Percentiles rank a stretch among this genome's conserved stretches.
Evolutionary conservation across 2,329 filamentous ascomycete genomes (phyloP).

Genomic region (Colletotrichum eremochloae): DNA sequence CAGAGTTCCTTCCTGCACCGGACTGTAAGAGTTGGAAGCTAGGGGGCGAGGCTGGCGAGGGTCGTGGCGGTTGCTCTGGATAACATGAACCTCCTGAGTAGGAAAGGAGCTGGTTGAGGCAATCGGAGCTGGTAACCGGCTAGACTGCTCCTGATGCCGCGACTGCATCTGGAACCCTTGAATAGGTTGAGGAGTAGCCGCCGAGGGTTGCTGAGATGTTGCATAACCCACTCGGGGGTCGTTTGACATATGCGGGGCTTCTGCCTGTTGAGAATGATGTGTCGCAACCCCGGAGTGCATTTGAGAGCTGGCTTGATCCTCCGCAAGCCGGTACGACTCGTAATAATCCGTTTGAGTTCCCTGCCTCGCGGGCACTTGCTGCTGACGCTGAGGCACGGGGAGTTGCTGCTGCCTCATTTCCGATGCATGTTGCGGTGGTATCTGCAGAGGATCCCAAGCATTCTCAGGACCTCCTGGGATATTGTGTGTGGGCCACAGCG

Average conservation of each 20-base stretch:
- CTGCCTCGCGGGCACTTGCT: constrained; percentile 24
- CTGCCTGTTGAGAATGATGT: constrained; percentile 17
- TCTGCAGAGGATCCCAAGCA: constrained; percentile 32
- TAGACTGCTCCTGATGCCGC: constrained; percentile 26
- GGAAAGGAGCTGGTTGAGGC: constrained; percentile 9
- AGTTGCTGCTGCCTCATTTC: constrained; percentile 36
- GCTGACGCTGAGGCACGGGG: constrained; percentile 27
- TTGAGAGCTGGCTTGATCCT: constrained; percentile 22
- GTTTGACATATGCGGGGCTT: constrained; percentile 20
- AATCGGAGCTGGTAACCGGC: constrained; percentile 14
- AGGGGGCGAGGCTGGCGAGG: constrained; percentile 26
- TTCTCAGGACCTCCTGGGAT: constrained; percentile 22
- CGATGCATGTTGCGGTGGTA: constrained; percentile 25
- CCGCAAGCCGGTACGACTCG: constrained; percentile 31
- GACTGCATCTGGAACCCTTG: constrained; percentile 33
- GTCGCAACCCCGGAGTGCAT: neutral
- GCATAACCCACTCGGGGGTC: constrained; percentile 15
- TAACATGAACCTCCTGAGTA: constrained; percentile 33
- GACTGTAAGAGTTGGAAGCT: constrained; percentile 29
- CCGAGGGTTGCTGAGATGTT: constrained; percentile 19
- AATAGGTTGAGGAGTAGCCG: constrained; percentile 11
- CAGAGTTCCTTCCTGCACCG: constrained; percentile 30
- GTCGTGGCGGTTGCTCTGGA: constrained; percentile 34
- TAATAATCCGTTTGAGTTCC: constrained; percentile 29
- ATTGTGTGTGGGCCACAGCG: constrained; percentile 28